phyloP scores from a whole-genome alignment of 2,329 filamentous ascomycete genomes.

The Colletotrichum neosansevieriae region DNA sequence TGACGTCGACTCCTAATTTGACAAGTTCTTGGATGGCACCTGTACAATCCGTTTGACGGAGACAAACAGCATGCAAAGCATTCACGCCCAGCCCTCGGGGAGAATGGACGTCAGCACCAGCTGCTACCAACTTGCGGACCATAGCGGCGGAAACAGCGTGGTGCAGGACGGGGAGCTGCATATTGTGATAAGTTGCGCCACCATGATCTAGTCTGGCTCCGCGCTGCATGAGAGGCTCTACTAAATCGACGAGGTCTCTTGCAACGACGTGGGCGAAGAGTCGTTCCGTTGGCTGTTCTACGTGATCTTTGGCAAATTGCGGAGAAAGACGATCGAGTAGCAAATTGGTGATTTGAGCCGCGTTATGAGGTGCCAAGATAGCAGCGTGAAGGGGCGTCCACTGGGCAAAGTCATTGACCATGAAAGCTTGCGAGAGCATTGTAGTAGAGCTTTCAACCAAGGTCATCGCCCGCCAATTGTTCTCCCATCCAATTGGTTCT shows the following conservation, averaged over 20 bases:
- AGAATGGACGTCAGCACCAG: constrained; percentile 6
- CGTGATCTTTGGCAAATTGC: background rate
- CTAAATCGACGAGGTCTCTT: constrained; percentile 1
- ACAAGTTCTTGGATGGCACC: constrained; percentile 18
- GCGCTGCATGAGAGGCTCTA: constrained; percentile 1
- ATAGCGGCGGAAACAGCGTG: constrained; percentile 15
- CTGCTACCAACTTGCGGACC: constrained; percentile 8
- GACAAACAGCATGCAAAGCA: constrained; percentile 26
- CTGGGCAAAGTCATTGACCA: background rate
- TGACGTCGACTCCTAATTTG: background rate
- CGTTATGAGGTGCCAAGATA: constrained; percentile 4
- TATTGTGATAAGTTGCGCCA: background rate
- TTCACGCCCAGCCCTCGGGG: constrained; percentile 17
- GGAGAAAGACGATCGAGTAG: background rate
- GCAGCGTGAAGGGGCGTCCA: constrained; percentile 11
- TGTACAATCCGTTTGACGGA: constrained; percentile 10
- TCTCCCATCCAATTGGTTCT: background rate
- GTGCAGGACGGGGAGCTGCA: constrained; percentile 7
- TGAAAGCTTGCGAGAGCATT: background rate
- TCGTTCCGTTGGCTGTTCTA: background rate
- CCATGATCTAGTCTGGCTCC: constrained; percentile 13
- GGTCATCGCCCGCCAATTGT: background rate
- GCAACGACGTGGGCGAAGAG: constrained; percentile 24
- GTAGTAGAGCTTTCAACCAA: constrained; percentile 1
- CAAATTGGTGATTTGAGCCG: background rate